Evolutionary conservation across 176 grass and related monocot genomes (phyloP), one percentile per base, ranked within the genome.

Genomic region (Rhynchospora breviuscula): DNA sequence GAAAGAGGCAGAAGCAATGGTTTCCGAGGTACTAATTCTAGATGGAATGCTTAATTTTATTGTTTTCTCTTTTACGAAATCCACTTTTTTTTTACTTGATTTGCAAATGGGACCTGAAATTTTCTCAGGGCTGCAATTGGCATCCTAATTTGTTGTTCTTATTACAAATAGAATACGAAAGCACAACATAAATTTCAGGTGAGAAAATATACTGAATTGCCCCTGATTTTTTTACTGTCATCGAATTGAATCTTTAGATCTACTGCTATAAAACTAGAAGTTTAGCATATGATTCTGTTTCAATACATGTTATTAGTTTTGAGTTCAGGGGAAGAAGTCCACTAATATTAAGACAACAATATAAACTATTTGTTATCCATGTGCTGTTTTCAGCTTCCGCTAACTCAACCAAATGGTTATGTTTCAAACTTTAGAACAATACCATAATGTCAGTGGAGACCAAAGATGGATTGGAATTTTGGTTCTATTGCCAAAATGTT

Each of bases 21-120:
- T 94, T 83, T 29, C 67, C 29, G 88, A 91, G 95, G 92, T 97
- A 69, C 49, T 13, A 8, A 64, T 79, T 45, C 64, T 57, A 45
- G 78, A 81, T 64, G 48, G 66, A 84, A 76, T 47, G 29, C 51
- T 82, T 25, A 23, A 78, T 78, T 73, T 85, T 67, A 33, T 45
- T 81, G 56, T 47, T 68, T 54, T 53, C 33, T 17, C 18, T 22
- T 81, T 81, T 51, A 18, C 44, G 83, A 80, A 31, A 72, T 58
- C 60, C 40, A 70, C n/a, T 5, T 11, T 25, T 80, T 35, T 63
- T 43, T 18, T 35, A 51, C 26, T 33, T 51, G 6, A 48, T n/a
- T 74, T 52, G 6, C 70, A 11, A 51, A 25, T 53, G 21, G 40
- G 44, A 87, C 14, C 43, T 62, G 29, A 66, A 18, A 23, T 23